phyloP scores from a whole-genome alignment of 2,329 filamentous ascomycete species.

The Aschersonia sp. region DNA sequence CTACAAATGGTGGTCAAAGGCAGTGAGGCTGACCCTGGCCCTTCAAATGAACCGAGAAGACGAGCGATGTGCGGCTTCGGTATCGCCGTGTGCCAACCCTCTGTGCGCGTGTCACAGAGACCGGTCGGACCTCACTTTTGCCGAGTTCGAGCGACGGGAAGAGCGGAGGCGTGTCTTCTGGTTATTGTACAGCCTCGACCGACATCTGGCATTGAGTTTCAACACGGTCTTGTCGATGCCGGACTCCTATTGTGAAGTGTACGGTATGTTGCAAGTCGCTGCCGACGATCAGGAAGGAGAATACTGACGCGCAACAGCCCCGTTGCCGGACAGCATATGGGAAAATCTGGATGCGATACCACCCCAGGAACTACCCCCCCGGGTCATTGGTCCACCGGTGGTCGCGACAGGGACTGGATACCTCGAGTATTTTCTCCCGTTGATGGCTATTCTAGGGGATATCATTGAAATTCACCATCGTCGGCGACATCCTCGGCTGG shows the following conservation, averaged over 20 bases:
- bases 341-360: slow-evolving; percentile 20
- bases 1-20: slow-evolving; percentile 31
- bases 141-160: slow-evolving; percentile 25
- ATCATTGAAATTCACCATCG: slow-evolving; percentile 31
- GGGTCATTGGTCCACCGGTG: slow-evolving; percentile 22
- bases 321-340: slow-evolving; percentile 25
- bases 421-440: slow-evolving; percentile 34
- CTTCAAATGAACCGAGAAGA: slow-evolving; percentile 24
- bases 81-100: slow-evolving; percentile 16
- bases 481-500: slow-evolving; percentile 26
- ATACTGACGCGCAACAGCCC: slow-evolving; percentile 9
- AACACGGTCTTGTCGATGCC: slow-evolving; percentile 27
- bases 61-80: slow-evolving; percentile 14
- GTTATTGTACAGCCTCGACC: slow-evolving; percentile 30
- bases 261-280: slow-evolving; percentile 11
- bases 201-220: slow-evolving; percentile 31
- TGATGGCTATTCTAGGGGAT: slow-evolving; percentile 33
- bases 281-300: too few relatives aligned
- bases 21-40: slow-evolving; percentile 20
- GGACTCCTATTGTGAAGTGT: slow-evolving; percentile 29
- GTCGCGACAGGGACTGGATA: slow-evolving; percentile 25
- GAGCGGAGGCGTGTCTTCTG: slow-evolving; percentile 32
- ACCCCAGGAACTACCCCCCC: slow-evolving; percentile 15
- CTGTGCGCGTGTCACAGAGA: slow-evolving; percentile 16
- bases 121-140: slow-evolving; percentile 10